Percentiles rank a stretch among this genome's conserved stretches.
phyloP scores from a whole-genome alignment of 305 asterid genomes.

The Fraxinus ornus region DNA sequence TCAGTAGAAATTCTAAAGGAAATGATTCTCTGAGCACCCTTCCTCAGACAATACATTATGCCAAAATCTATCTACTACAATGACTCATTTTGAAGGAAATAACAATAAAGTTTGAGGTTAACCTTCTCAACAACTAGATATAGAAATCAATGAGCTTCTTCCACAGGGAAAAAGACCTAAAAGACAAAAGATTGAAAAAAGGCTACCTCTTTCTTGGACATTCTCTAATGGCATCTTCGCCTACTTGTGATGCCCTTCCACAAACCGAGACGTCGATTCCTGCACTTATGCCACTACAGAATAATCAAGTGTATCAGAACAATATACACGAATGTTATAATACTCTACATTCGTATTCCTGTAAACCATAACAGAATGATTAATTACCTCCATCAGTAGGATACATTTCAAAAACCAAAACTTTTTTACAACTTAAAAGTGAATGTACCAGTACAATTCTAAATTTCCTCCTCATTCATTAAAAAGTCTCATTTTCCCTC shows the following conservation, averaged over 20 bases:
- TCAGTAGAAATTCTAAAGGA: background rate
- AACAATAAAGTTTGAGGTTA: background rate
- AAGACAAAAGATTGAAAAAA: background rate
- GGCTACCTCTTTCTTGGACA: constrained; percentile 67
- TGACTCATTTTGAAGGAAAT: background rate
- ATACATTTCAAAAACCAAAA: background rate
- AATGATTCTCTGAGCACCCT: background rate
- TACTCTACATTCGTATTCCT: background rate
- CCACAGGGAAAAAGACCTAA: background rate
- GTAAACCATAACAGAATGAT: background rate
- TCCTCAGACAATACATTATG: background rate
- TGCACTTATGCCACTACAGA: constrained; percentile 44
- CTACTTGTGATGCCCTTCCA: constrained; percentile 49
- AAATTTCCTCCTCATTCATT: background rate
- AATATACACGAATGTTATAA: background rate
- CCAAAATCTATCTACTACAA: background rate
- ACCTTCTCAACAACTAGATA: background rate
- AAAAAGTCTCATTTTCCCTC: background rate
- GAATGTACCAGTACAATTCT: background rate
- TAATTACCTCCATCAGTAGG: constrained; percentile 6
- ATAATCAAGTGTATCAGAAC: constrained; percentile 14
- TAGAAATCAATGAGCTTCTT: background rate
- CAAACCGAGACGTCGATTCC: constrained; percentile 44
- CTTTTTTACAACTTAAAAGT: background rate
- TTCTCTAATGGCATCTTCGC: constrained; percentile 52